phyloP scores from a whole-genome alignment of 495 filamentous ascomycete genomes.

The Penicillium coprophilum region DNA sequence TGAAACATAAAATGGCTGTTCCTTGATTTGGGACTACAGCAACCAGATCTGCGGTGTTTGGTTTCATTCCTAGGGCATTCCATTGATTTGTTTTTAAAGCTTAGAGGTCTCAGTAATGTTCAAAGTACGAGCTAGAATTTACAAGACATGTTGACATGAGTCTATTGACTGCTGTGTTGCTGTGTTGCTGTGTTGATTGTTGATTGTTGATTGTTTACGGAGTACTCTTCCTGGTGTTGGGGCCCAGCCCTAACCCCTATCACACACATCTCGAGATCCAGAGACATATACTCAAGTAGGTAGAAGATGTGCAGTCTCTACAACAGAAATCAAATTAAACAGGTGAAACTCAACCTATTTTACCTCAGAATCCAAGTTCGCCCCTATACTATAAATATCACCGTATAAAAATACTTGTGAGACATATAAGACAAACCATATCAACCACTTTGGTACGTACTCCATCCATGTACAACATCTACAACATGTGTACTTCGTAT shows the following conservation, averaged over 20 bases:
- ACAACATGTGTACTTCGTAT: too few species aligned
- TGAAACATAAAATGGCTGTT: conserved; percentile 8
- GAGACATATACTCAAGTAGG: too few species aligned
- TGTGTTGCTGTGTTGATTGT: not conserved
- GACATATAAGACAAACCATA: too few species aligned
- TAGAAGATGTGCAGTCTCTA: not conserved
- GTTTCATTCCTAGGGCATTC: conserved; percentile 10
- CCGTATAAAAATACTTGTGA: not conserved
- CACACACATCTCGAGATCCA: too few species aligned
- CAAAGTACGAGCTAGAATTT: too few species aligned
- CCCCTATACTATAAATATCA: not conserved
- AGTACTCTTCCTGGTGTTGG: not conserved
- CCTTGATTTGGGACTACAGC: conserved; percentile 20
- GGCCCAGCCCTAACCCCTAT: conserved; percentile 10
- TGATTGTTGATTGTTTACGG: too few species aligned
- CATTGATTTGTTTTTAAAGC: not conserved
- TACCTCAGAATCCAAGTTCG: too few species aligned
- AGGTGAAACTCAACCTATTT: too few species aligned
- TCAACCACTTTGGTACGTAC: too few species aligned
- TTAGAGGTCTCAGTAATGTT: not conserved
- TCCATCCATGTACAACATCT: too few species aligned
- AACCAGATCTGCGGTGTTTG: conserved; percentile 12
- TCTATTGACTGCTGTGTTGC: too few species aligned
- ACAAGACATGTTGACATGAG: too few species aligned
- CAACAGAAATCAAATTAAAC: not conserved